Evolutionary conservation across 2,329 filamentous ascomycete species (phyloP).

Genomic region (Penicillium frequentans): DNA sequence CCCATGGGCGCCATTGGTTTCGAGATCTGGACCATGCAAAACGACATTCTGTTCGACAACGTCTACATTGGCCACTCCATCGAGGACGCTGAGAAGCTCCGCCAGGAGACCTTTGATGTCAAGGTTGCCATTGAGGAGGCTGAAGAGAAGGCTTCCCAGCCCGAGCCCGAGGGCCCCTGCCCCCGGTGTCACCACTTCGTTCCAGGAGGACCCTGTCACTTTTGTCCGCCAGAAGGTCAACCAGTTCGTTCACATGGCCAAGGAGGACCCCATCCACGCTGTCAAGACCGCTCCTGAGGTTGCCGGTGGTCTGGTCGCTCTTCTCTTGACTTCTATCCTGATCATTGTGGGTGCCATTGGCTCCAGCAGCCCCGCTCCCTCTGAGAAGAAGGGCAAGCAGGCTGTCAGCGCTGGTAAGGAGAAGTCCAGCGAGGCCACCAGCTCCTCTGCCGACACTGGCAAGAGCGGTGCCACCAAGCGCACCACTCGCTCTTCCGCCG

Average conservation of each 20-base stretch:
- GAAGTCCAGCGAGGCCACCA: conserved; percentile 66
- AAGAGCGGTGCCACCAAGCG: conserved; percentile 69
- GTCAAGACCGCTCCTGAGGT: conserved; percentile 90
- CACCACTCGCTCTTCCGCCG: conserved; percentile 47
- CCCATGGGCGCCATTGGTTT: conserved; percentile 93
- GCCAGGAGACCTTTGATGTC: conserved; percentile 83
- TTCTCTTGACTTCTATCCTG: conserved; percentile 68
- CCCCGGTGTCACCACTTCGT: conserved; percentile 73
- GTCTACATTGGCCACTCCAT: conserved; percentile 99
- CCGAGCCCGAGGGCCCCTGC: conserved; percentile 65
- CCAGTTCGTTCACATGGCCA: conserved; percentile 81
- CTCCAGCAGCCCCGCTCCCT: conserved; percentile 60
- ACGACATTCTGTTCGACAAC: conserved; percentile 98
- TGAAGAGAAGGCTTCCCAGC: conserved; percentile 74
- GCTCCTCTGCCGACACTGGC: conserved; percentile 68
- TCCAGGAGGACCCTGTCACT: conserved; percentile 83
- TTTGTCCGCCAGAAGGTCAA: conserved; percentile 93
- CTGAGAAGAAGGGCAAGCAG: conserved; percentile 75
- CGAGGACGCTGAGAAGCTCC: conserved; percentile 86
- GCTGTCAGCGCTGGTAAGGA: conserved; percentile 59
- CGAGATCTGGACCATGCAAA: conserved; percentile 99
- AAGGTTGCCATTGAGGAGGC: conserved; percentile 84
- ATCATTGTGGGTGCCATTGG: conserved; percentile 68
- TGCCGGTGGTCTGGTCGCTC: conserved; percentile 73
- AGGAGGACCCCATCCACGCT: conserved; percentile 79